Evolutionary conservation across 2,329 filamentous ascomycete species (phyloP), one percentile per base, ranked within the genome.

Genomic region (Xylariaceae sp.): DNA sequence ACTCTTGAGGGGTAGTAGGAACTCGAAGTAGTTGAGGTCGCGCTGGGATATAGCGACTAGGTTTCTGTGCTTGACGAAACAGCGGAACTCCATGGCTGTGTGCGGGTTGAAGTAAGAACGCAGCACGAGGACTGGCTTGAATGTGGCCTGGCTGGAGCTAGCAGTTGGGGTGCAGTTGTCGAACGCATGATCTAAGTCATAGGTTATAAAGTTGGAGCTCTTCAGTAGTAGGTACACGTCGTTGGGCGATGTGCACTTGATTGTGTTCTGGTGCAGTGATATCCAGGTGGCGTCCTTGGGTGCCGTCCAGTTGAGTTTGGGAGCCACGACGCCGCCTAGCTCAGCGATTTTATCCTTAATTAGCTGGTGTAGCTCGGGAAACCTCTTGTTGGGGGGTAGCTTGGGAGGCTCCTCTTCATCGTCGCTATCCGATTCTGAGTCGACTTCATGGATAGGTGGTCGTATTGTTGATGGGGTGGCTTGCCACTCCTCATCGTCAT

Each of bases 271-370:
- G 79, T 92, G 69, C 73, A 72, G 85, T 72, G 80, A 84, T 71
- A 99, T 96, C 87, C 91, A 96, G 27, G 88, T 89, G 6, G 94
- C 94, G 68, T 99, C 94, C 71, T 96, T 96, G 3, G 94, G 94
- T 3, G 91, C 86, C 4, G 91, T 96, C 94, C 94, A 99, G 74
- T 97, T 97, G 46, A 99, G 76, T 72, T 99, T 99, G 0, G 94
- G 94, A 1, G 88, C 86, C 6, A 96, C 91, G 57, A 86, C 84
- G 56, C 92, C 92, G 12, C 89, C 91, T 1, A 97, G 80, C 64
- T 91, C 87, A 9, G 77, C 72, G 59, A 99, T 96, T 42, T 82
- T 88, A 29, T 82, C 76, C 68, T 86, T 87, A 70, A 99, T 90
- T 54, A 80, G 73, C 44, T 84, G 76, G 71, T 99, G 94, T 2